A percentile compares a stretch with the other conserved stretches of the same genome.
phyloP scores from a whole-genome alignment of 2,329 filamentous ascomycete species.

The Fusarium hainanense region DNA sequence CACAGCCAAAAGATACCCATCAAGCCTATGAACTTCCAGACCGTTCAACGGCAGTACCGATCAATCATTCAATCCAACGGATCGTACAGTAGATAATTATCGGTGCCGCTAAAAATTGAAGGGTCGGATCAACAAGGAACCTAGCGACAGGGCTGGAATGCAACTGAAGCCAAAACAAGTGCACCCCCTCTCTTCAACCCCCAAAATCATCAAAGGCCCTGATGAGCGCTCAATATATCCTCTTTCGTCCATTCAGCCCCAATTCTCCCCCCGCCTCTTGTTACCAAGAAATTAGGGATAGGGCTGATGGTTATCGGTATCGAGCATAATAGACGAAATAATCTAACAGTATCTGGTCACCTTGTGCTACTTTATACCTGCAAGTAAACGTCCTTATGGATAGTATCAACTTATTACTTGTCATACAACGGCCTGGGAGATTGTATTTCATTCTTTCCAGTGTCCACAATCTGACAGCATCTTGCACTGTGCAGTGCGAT shows the following conservation, averaged over 20 bases:
- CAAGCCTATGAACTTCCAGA: slow-evolving; percentile 8
- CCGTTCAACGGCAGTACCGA: slow-evolving; percentile 23
- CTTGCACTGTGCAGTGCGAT: not conserved
- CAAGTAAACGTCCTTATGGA: not conserved
- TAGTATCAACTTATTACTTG: not conserved
- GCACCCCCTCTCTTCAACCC: not conserved
- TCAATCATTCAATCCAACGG: not conserved
- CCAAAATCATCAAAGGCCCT: slow-evolving; percentile 10
- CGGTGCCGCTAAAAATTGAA: not conserved
- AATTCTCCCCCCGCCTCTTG: slow-evolving; percentile 12
- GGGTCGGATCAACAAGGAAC: not conserved
- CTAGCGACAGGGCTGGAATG: slow-evolving; percentile 2
- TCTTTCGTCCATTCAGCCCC: slow-evolving; percentile 11
- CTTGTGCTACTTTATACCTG: not conserved
- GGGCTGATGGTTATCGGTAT: not conserved
- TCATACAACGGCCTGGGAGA: not conserved
- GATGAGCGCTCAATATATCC: slow-evolving; percentile 16
- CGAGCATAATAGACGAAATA: not conserved
- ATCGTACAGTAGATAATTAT: not conserved
- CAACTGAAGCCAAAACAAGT: not conserved
- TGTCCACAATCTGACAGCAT: not conserved
- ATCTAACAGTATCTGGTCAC: not conserved
- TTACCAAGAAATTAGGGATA: not conserved
- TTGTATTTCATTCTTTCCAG: not conserved
- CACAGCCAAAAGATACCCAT: not conserved